Evolutionary conservation across 108 stramenopile genomes (phyloP), one percentile per base, ranked within the genome.

Genomic region (Skeletonema marinoi): DNA sequence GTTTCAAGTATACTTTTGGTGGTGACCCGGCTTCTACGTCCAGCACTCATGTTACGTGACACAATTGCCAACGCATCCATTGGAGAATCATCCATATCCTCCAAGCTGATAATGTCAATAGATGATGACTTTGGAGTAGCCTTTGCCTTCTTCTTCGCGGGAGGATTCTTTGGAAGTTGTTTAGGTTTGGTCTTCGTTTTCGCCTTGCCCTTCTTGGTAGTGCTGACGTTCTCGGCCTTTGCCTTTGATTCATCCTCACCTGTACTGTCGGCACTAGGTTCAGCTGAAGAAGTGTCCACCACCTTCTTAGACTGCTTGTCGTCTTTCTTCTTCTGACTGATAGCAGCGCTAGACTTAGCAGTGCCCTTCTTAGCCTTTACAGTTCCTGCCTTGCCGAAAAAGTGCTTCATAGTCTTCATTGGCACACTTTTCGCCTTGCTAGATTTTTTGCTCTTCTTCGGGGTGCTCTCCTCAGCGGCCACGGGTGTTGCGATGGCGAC

Each of bases 61-160:
- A 66, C 74, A 50, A 59, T 33, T 14, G 74, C 65, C 58, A 75
- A 7, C 0, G 74, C 74, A 42, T 66, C 65, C 39, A 30, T 54
- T 6, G 74, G 74, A 29, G 74, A 75, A 66, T 67, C 74, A 48
- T 75, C 74, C 56, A 74, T 13, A 36, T 74, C 50, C 0, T 66
- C 58, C 16, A 68, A 1, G n/a, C 17, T 29, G 25, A 56, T 25
- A 2, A 29, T 44, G 68, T 68, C 68, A 4, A 44, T 12, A 33
- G 46, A n/a, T 46, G 6, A 39, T n/a, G 44, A n/a, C 32, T 21
- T 48, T 33, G 69, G 32, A 16, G 48, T 14, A 36, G 51, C 56
- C 35, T 56, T 35, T 30, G 30, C 21, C 59, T 42, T 71, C 58
- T 60, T 38, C 6, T 60, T 44, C 30, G 35, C 39, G n/a, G 61